Evolutionary conservation across 495 filamentous ascomycete species (phyloP), one percentile per base, ranked within the genome.

Genomic region (Thermothielavioides terrestris): DNA sequence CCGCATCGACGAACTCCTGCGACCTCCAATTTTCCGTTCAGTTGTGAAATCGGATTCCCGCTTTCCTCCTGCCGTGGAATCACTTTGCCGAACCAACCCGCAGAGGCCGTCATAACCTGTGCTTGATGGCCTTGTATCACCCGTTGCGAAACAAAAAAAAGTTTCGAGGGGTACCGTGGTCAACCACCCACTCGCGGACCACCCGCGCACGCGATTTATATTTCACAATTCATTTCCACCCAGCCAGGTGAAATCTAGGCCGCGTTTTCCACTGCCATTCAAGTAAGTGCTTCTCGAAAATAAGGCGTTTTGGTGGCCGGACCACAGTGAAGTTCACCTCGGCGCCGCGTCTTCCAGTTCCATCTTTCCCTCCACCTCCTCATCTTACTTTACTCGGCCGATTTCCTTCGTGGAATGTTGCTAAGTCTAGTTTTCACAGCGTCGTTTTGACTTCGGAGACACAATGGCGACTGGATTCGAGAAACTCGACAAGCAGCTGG

Each of bases 381-480:
- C n/a, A n/a, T 25, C 22, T 41, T 12, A 20, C 39, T 34, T 34
- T 14, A 25, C 35, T 23, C 10, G 27, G 17, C 10, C 2, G 31
- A 9, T 23, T 30, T 20, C 22, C 32, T n/a, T 21, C 18, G 25
- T 47, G 12, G 46, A 8, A n/a, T 15, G 21, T 26, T 37, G 39
- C 32, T 49, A 15, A 43, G 31, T 27, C 10, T 20, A 9, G 18
- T 17, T 17, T 21, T n/a, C 7, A 9, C 4, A 14, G 9, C 9
- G 12, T 14, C 21, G 8, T 20, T 15, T 36, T 2, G 40, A 9
- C 7, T 35, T 22, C 31, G 36, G 34, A 7, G 14, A 35, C 36
- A 48, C 10, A 9, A 65, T 65, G 62, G 51, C 60, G 15, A 48
- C 41, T 18, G 50, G 53, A 11, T 36, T 61, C 20, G 60, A 65